These are phyloP conservation scores for Agapanthus africanus DNA, from an alignment of 106 monocot genomes.

Conservation along the genomic window DNA sequence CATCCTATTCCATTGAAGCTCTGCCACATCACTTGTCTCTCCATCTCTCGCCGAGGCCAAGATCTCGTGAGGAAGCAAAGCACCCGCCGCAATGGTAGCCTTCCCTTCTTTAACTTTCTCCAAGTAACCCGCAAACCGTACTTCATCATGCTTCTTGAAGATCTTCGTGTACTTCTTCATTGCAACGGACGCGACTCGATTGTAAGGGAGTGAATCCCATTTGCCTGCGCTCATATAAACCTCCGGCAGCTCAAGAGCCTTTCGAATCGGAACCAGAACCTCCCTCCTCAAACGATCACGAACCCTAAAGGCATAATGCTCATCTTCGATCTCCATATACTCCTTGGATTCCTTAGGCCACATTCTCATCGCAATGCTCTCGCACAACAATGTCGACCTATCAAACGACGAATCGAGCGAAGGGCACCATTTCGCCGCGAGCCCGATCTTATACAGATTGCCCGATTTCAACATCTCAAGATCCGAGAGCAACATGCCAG, in stretches of 20 bases:
- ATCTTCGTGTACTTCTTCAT: slow-evolving; percentile 66
- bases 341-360: slow-evolving; percentile 41
- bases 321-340: slow-evolving; percentile 33
- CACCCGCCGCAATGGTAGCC: slow-evolving; percentile 70
- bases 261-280: slow-evolving; percentile 55
- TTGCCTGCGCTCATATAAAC: slow-evolving; percentile 47
- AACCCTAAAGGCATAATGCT: slow-evolving; percentile 60
- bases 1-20: slow-evolving; percentile 75
- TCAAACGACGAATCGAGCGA: slow-evolving; percentile 57
- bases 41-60: slow-evolving; percentile 2
- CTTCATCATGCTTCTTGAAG: slow-evolving; percentile 44
- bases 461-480: slow-evolving; percentile 25
- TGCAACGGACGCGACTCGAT: slow-evolving; percentile 75
- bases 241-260: slow-evolving; percentile 54
- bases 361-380: slow-evolving; percentile 51
- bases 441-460: slow-evolving; percentile 18
- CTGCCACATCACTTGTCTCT: slow-evolving; percentile 37
- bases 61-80: slow-evolving; percentile 64
- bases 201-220: slow-evolving; percentile 55
- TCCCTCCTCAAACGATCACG: slow-evolving; percentile 52
- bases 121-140: slow-evolving; percentile 39
- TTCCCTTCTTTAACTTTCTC: slow-evolving; percentile 37
- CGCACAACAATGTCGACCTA: slow-evolving; percentile 55
- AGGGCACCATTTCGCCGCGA: slow-evolving; percentile 79
- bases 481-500: slow-evolving; percentile 33